Base-by-base conservation (phyloP, 2,329 filamentous ascomycete genomes). In the Simplicillium sp. region DNA sequence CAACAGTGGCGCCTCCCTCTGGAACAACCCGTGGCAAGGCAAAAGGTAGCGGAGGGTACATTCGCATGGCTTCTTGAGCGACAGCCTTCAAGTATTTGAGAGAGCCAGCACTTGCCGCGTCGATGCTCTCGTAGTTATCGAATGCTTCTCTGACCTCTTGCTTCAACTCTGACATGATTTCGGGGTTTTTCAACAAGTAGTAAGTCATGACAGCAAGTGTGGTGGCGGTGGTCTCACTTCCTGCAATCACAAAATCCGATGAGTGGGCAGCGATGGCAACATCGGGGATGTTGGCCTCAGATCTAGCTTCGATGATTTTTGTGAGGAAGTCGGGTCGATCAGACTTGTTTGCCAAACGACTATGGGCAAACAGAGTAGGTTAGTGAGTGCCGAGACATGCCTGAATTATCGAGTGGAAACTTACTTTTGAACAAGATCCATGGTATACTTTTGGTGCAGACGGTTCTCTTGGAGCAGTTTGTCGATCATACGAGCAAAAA, bases 151-250 rank as follows among this genome's bases (percentile, higher is more conserved):
- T 45, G 17, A 60, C 46, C 40, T 59, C 55, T 4, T 40, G 32
- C 14, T 49, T 42, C 8, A 31, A 31, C 29, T 31, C n/a, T 9
- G 9, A n/a, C 29, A 9, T 9, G 9, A 31, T n/a, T 31, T 9
- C 58, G 46, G 14, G 42, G 46, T 1, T 44, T 34, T 2, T 55
- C 43, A 8, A 45, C 46, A 60, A 44, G 39, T 60, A 52, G 36
- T 52, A 59, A 16, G 57, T 40, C 11, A 50, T 44, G 9, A 50
- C 51, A 7, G 55, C 37, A 14, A 50, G 4, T 58, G 65, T 62
- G 5, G 64, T 70, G 5, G 65, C 65, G n/a, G 67, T 70, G 0
- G 68, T 71, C 44, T 71, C 68, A 29, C 64, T 67, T 9, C 66
- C 66, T 1, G 52, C 52, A 17, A 51, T 41, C 2, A 57, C 48